Evolutionary conservation across 2,329 filamentous ascomycete genomes (phyloP).

Genomic region (Cladophialophora immunda): DNA sequence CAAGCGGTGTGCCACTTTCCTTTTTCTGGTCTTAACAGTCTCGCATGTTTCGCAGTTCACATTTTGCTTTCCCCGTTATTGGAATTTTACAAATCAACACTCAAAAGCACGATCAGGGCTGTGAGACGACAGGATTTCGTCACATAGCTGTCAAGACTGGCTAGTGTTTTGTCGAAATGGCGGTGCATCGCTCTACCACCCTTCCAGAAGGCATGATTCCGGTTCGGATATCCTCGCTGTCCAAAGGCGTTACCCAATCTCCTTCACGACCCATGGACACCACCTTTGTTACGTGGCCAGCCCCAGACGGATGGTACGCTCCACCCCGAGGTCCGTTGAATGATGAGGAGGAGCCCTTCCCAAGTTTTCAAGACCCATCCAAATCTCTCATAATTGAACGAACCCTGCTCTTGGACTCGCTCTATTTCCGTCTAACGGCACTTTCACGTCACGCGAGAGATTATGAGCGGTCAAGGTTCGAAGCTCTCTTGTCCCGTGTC

Average conservation of each 20-base stretch:
- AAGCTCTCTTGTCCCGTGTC: slow-evolving; percentile 8
- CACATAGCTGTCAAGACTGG: background rate
- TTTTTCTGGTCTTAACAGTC: background rate
- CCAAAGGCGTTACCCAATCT: background rate
- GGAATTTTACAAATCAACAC: background rate
- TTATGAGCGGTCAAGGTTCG: background rate
- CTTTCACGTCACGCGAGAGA: background rate
- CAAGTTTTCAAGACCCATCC: background rate
- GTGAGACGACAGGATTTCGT: background rate
- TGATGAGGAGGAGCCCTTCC: slow-evolving; percentile 4
- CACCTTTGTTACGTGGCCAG: background rate
- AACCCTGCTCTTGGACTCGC: background rate
- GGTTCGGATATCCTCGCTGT: background rate
- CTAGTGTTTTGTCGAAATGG: background rate
- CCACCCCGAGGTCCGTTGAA: background rate
- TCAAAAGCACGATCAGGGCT: background rate
- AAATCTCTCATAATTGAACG: slow-evolving; percentile 11
- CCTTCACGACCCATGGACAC: background rate
- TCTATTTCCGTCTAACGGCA: background rate
- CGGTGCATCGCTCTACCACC: background rate
- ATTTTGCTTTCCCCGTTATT: background rate
- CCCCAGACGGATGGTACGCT: background rate
- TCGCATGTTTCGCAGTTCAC: background rate
- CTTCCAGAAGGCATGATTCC: background rate
- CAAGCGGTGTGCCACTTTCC: background rate